These are phyloP conservation scores for Gracilariopsis chorda DNA, from an alignment of 23 red algal species.

Conservation along the genomic window DNA sequence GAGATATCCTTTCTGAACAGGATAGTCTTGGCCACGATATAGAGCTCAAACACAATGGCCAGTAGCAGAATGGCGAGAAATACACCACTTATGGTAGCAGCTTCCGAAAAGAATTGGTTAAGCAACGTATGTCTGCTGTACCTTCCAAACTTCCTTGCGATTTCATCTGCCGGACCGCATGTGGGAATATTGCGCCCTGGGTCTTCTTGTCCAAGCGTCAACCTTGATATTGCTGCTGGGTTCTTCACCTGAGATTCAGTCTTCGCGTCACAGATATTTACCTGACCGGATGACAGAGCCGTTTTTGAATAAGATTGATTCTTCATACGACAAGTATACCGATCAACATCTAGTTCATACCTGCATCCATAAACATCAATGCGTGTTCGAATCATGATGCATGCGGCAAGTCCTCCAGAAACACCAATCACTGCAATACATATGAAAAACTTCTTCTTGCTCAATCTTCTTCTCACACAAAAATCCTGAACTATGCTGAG, in stretches of 20 bases:
- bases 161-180: not conserved
- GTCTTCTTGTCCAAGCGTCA: not conserved
- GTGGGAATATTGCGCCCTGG: not conserved
- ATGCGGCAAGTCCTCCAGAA: not conserved
- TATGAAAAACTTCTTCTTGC: not conserved
- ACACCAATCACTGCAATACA: not conserved
- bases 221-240: not conserved
- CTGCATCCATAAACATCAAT: not conserved
- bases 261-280: not conserved
- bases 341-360: not conserved
- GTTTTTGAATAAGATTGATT: not conserved
- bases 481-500: not conserved
- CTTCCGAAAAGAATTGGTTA: conserved; percentile 16
- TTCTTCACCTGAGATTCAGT: not conserved
- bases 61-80: conserved; percentile 4
- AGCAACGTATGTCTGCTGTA: not conserved
- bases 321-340: not conserved
- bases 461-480: not conserved
- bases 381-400: conserved; percentile 25
- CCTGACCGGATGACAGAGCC: not conserved
- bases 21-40: not conserved
- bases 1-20: not conserved
- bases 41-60: not conserved
- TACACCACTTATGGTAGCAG: not conserved
- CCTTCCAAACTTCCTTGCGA: not conserved